These are phyloP conservation scores for Forsythia viridissima DNA, from an alignment of 257 asterid genomes.

Conservation along the genomic window DNA sequence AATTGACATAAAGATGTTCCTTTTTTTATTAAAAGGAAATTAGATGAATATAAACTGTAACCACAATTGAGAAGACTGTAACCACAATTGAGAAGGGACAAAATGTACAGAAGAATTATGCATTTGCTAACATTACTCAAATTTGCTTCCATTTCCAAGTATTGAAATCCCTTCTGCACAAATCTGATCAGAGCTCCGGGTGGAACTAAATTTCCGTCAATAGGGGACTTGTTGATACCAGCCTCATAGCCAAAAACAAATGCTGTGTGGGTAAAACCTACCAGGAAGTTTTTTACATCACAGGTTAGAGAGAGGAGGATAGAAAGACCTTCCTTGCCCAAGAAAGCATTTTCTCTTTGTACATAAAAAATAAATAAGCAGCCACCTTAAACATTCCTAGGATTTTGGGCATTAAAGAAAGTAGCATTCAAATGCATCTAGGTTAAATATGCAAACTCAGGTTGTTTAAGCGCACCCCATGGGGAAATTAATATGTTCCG, in stretches of 20 bases:
- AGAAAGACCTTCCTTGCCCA: background rate
- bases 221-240: conserved; percentile 25
- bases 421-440: background rate
- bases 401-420: background rate
- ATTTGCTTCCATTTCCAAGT: conserved; percentile 51
- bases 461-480: background rate
- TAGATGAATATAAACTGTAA: background rate
- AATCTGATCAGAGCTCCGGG: conserved; percentile 39
- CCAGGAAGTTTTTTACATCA: conserved; percentile 10
- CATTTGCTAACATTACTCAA: conserved; percentile 38
- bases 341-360: background rate
- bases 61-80: background rate
- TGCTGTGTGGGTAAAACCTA: conserved; percentile 46
- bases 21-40: background rate
- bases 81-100: background rate
- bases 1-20: conserved; percentile 8
- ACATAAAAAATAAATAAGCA: background rate
- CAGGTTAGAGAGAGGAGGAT: background rate
- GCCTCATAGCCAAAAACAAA: conserved; percentile 48
- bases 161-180: conserved; percentile 50
- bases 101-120: conserved; percentile 10
- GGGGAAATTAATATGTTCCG: background rate
- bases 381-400: background rate
- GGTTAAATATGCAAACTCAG: background rate
- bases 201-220: conserved; percentile 42